These are phyloP conservation scores for Dovyalis caffra DNA, from an alignment of 345 rosid species.

Conservation along the genomic window DNA sequence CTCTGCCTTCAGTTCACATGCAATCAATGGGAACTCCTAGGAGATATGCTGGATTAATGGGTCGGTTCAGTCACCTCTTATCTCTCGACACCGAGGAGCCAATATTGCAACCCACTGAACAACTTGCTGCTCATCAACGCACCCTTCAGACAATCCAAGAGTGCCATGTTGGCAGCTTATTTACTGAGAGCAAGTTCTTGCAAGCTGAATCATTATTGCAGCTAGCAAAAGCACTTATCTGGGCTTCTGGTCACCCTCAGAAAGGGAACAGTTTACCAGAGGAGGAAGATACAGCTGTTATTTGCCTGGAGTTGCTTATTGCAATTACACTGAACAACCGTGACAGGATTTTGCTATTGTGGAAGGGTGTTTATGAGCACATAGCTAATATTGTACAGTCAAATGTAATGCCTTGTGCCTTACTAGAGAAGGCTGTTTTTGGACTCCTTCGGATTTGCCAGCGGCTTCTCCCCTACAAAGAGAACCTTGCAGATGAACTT, in stretches of 20 bases:
- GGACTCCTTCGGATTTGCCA: conserved; percentile 97
- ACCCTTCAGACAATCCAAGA: conserved; percentile 92
- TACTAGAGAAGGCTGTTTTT: conserved; percentile 95
- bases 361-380: conserved; percentile 99
- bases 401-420: conserved; percentile 85
- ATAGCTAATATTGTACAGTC: conserved; percentile 96
- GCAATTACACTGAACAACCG: conserved; percentile 95
- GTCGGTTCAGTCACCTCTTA: conserved; percentile 97
- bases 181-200: conserved; percentile 94
- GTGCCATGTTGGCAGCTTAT: conserved; percentile 96
- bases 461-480: conserved; percentile 94
- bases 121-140: conserved; percentile 98
- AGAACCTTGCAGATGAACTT: conserved; percentile 96
- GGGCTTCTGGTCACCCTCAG: conserved; percentile 97
- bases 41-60: conserved; percentile 97
- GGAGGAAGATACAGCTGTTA: conserved; percentile 99
- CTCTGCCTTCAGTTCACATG: conserved; percentile 72
- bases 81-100: conserved; percentile 99
- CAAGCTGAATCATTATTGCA: conserved; percentile 92
- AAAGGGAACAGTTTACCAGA: conserved; percentile 90
- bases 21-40: conserved; percentile 88
- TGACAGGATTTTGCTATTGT: conserved; percentile 85
- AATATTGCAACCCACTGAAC: conserved; percentile 94
- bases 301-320: conserved; percentile 92
- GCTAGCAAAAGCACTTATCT: conserved; percentile 89